Percentiles rank a stretch among this genome's conserved stretches.
phyloP scores from a whole-genome alignment of 2,329 filamentous ascomycete species.

The Pyrenophora teres region DNA sequence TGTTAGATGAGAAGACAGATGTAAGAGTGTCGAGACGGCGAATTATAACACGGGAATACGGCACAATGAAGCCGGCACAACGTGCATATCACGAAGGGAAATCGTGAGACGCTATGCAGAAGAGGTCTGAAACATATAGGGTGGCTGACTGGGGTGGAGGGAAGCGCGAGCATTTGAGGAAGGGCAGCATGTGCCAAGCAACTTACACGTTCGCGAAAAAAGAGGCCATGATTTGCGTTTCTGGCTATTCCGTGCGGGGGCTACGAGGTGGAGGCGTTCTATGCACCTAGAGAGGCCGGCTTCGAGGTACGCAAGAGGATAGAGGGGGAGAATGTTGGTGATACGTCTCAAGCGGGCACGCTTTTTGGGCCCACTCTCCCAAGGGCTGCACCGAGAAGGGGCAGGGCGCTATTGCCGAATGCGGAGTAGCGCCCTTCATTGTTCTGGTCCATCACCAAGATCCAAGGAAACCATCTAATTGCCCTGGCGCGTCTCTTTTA shows the following conservation, averaged over 20 bases:
- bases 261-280: constrained; percentile 11
- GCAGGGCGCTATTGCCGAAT: constrained; percentile 28
- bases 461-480: not conserved
- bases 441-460: constrained; percentile 7
- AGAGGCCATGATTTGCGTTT: constrained; percentile 42
- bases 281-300: constrained; percentile 20
- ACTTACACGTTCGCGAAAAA: constrained; percentile 52
- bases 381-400: constrained; percentile 36
- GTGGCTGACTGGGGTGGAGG: constrained; percentile 24
- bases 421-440: constrained; percentile 25
- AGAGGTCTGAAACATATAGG: constrained; percentile 39
- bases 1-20: constrained; percentile 28
- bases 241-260: constrained; percentile 12
- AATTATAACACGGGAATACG: constrained; percentile 6
- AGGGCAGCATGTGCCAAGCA: constrained; percentile 43
- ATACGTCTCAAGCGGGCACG: constrained; percentile 37
- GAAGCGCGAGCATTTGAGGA: constrained; percentile 33
- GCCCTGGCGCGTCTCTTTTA: constrained; percentile 5
- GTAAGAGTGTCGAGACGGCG: constrained; percentile 8
- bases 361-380: constrained; percentile 32
- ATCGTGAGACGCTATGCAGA: constrained; percentile 33
- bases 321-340: constrained; percentile 35
- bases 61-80: constrained; percentile 9
- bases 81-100: constrained; percentile 20
- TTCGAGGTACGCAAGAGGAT: constrained; percentile 29